Base-by-base conservation (phyloP, 352 stramenopile genomes). In the Phytophthora cactorum region DNA sequence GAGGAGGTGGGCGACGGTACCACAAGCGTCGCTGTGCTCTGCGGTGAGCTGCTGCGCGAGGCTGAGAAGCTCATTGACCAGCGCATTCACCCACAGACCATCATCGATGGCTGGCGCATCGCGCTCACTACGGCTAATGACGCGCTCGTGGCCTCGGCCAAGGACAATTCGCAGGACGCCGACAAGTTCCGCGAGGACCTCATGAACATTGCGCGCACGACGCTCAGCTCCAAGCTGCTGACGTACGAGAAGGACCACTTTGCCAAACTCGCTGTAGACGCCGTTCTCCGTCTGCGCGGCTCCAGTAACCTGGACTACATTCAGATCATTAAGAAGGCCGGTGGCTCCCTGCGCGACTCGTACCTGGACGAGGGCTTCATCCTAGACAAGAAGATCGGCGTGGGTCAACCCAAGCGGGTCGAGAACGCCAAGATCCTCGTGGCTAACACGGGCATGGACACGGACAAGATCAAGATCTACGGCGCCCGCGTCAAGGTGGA, bases 401-500 rank as follows among this genome's bases (percentile, higher is more conserved):
- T 97, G 31, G 97, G 96, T 36, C 97, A 99, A 82, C 97, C 97
- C 22, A 98, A 98, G 75, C 84, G 93, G 55, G 79, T 99, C 11
- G 97, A 99, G 77, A 99, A 99, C 68, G 97, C 97, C 52, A 99
- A 99, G 76, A 99, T 99, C 66, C 78, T 99, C 39, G 82, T 99
- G 55, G 97, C 97, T 38, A 99, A 99, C 88, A 99, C 98, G 39
- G 90, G 92, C 38, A 99, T 99, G 98, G 98, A 99, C 81, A 99
- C 97, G 28, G 98, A 99, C 81, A 99, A 99, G 81, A 99, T 99
- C 81, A 99, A 99, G 82, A 99, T 99, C 70, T 99, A 99, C 75
- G 98, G 98, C 27, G 97, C 93, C 28, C 92, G 87, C 52, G 92
- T 99, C 31, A 97, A 98, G 74, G 98, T 99, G 6, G 97, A 99